Evolutionary conservation across 2,329 filamentous ascomycete genomes (phyloP).

Genomic region (Microcyclosporella mali): DNA sequence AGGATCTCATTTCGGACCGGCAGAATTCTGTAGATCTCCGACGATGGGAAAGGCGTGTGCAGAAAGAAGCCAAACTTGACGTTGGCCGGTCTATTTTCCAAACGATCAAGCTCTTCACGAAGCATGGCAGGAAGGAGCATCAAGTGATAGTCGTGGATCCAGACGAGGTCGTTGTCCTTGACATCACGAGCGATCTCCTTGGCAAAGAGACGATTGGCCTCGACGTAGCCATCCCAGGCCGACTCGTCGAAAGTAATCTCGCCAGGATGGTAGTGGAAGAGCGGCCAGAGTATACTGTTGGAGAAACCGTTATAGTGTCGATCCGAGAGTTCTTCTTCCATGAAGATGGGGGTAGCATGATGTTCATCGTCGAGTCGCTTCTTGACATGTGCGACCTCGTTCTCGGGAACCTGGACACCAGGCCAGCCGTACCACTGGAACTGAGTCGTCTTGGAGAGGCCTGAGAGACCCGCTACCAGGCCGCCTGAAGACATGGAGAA

Average conservation of each 20-base stretch:
- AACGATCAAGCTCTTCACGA: constrained; percentile 67
- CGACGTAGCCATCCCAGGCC: constrained; percentile 85
- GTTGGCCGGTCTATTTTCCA: constrained; percentile 66
- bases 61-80: constrained; percentile 98
- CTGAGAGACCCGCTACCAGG: constrained; percentile 86
- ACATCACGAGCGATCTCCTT: constrained; percentile 81
- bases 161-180: constrained; percentile 87
- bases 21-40: constrained; percentile 92
- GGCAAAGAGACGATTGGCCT: constrained; percentile 89
- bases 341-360: constrained; percentile 83
- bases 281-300: constrained; percentile 95
- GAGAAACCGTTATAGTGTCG: constrained; percentile 97
- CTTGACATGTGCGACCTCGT: constrained; percentile 68
- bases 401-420: constrained; percentile 81
- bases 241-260: constrained; percentile 97
- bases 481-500: constrained; percentile 97
- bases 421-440: constrained; percentile 99
- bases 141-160: constrained; percentile 98
- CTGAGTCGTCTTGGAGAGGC: constrained; percentile 82
- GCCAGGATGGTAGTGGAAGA: constrained; percentile 97
- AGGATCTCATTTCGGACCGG: constrained; percentile 87
- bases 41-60: constrained; percentile 94
- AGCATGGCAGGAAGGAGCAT: constrained; percentile 97
- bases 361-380: constrained; percentile 79
- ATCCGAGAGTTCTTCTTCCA: constrained; percentile 88